These are phyloP conservation scores for Nicotiana paniculata DNA, from an alignment of 257 asterid species.

Conservation along the genomic window DNA sequence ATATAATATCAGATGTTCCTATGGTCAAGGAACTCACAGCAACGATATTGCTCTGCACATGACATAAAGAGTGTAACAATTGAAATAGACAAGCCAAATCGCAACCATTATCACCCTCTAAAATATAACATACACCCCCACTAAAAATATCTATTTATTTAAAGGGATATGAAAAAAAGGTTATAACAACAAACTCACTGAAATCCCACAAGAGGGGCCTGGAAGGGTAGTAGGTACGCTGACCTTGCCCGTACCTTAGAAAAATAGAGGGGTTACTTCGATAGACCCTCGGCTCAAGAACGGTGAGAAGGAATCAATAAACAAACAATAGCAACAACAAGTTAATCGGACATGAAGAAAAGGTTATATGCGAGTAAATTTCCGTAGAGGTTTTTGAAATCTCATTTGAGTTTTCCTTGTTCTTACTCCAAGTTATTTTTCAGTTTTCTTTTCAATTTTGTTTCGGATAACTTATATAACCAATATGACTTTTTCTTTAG, in stretches of 20 bases:
- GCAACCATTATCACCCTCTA: neutral
- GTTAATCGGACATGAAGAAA: neutral
- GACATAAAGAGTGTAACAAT: slow-evolving; percentile 8
- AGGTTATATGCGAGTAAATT: neutral
- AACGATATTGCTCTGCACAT: slow-evolving; percentile 54
- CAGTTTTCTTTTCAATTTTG: neutral
- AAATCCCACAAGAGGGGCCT: too few relatives aligned
- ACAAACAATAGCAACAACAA: too few relatives aligned
- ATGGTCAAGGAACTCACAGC: slow-evolving; percentile 67
- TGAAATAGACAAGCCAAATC: neutral
- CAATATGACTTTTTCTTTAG: neutral
- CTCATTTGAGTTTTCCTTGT: neutral
- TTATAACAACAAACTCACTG: too few relatives aligned
- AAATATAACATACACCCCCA: neutral
- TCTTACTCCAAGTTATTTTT: neutral
- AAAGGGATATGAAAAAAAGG: neutral
- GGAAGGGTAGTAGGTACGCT: too few relatives aligned
- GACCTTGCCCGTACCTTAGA: too few relatives aligned
- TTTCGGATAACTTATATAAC: neutral
- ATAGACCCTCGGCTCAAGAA: too few relatives aligned
- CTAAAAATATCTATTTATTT: neutral
- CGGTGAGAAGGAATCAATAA: too few relatives aligned
- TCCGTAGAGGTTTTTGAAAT: neutral
- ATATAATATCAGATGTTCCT: slow-evolving; percentile 48
- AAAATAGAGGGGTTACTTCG: too few relatives aligned